Evolutionary conservation across 192 early-diverging fungal species (phyloP).

Genomic region (Chytriomyces sp.): DNA sequence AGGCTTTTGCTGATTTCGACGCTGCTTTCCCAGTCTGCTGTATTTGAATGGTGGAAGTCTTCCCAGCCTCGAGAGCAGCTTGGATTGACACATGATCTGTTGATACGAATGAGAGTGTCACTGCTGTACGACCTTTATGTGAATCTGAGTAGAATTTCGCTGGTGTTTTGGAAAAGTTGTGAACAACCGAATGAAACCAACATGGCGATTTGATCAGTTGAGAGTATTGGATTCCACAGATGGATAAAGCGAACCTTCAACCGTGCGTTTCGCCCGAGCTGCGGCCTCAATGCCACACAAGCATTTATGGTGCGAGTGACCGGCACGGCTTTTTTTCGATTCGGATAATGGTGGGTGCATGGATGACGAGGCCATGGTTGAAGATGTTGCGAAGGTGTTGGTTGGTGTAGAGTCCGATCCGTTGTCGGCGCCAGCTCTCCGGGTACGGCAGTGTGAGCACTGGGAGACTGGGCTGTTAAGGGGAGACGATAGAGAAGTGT

Average conservation of each 20-base stretch:
- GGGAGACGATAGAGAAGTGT: neutral
- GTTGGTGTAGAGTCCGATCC: neutral
- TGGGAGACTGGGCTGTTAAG: slow-evolving; percentile 7
- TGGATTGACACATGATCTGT: slow-evolving; percentile 4
- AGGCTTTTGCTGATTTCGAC: neutral
- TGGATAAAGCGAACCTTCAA: slow-evolving; percentile 5
- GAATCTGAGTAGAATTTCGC: neutral
- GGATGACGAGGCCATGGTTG: neutral
- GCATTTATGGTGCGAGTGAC: slow-evolving; percentile 28
- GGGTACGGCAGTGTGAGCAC: slow-evolving; percentile 15
- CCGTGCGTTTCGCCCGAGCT: neutral
- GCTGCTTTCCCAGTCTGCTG: neutral
- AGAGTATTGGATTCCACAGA: neutral
- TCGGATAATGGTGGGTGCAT: neutral
- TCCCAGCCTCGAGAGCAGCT: neutral
- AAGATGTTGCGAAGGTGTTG: neutral
- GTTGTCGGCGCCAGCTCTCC: neutral
- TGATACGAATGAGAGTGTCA: slow-evolving; percentile 2
- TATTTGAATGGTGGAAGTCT: neutral
- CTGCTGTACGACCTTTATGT: neutral
- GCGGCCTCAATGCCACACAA: slow-evolving; percentile 17
- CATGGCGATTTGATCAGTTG: slow-evolving; percentile 6
- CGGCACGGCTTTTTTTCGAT: neutral
- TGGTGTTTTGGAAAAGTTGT: neutral
- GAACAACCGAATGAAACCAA: too few species aligned